Evolutionary conservation across 2,329 filamentous ascomycete species (phyloP).

Genomic region (Fusarium poae): DNA sequence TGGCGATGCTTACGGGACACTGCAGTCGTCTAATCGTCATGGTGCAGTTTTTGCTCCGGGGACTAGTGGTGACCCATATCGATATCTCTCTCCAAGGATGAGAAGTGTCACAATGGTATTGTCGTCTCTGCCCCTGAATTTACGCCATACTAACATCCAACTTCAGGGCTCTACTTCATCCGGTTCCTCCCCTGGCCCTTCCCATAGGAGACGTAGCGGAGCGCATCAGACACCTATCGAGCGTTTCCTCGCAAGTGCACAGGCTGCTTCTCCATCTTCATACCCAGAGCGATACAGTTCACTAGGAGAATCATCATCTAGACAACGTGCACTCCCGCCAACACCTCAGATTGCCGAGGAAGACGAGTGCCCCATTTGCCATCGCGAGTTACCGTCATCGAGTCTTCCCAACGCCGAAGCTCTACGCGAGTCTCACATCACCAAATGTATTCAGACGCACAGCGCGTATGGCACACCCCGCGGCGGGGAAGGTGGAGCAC

Average conservation of each 20-base stretch:
- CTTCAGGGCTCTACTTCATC: constrained; percentile 37
- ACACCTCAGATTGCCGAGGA: constrained; percentile 73
- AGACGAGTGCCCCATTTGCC: constrained; percentile 84
- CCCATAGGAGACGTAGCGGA: constrained; percentile 50
- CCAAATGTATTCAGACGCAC: constrained; percentile 67
- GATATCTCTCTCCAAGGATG: constrained; percentile 51
- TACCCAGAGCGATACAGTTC: constrained; percentile 52
- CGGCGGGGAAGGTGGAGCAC: constrained; percentile 46
- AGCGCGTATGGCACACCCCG: constrained; percentile 61
- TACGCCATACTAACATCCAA: constrained; percentile 11
- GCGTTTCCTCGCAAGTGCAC: constrained; percentile 57
- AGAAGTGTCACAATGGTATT: constrained; percentile 67
- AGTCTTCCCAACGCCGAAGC: constrained; percentile 66
- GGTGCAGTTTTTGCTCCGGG: constrained; percentile 55
- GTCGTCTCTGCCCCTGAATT: constrained; percentile 13
- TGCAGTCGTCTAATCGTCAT: constrained; percentile 51
- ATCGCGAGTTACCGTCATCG: constrained; percentile 74
- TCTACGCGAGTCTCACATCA: constrained; percentile 70
- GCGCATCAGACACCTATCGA: constrained; percentile 55
- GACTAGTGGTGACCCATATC: constrained; percentile 54
- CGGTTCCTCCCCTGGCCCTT: constrained; percentile 44
- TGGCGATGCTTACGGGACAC: constrained; percentile 50
- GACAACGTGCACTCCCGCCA: constrained; percentile 57
- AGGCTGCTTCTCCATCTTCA: constrained; percentile 51
- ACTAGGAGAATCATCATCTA: constrained; percentile 53